Conservation (phyloP, 176 grass and related monocot genomes). For the Avena sativa region DNA sequence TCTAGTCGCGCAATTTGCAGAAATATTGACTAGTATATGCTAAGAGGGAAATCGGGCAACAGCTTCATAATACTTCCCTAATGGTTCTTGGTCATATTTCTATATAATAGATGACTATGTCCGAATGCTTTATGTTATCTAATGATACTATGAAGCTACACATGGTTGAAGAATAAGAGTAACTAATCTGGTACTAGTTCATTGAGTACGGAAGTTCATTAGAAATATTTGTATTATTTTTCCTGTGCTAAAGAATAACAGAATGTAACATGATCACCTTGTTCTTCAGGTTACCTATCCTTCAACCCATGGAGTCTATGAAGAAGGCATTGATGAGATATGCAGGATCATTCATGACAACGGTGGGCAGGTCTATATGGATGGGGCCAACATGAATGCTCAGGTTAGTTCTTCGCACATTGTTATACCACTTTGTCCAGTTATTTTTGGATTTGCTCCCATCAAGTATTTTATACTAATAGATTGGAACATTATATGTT, state of each 20-base stretch:
- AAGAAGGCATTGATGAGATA: constrained; percentile 99
- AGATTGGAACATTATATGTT: constrained; percentile 9
- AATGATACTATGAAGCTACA: constrained; percentile 1
- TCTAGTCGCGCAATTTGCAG: background rate
- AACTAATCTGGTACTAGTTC: constrained; percentile 17
- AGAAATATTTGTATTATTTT: background rate
- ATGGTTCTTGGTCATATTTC: background rate
- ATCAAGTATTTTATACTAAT: constrained; percentile 17
- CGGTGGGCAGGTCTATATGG: constrained; percentile 98
- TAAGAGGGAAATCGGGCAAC: background rate
- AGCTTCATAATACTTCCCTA: background rate
- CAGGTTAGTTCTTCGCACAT: constrained; percentile 65
- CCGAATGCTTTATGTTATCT: background rate
- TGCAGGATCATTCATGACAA: constrained; percentile 98
- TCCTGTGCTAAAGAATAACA: background rate
- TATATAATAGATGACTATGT: constrained; percentile 16
- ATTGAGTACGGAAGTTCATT: background rate
- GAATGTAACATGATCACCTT: constrained; percentile 31
- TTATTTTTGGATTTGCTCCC: constrained; percentile 1
- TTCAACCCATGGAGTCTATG: constrained; percentile 99
- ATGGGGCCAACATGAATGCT: constrained; percentile 99
- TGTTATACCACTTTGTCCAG: background rate
- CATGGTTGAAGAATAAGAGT: constrained; percentile 17
- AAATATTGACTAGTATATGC: background rate
- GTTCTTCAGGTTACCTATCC: constrained; percentile 92